Evolutionary conservation across 805 yeast genomes (phyloP), one percentile per base, ranked within the genome.

Genomic region (Monosporozyma yasuniensis): DNA sequence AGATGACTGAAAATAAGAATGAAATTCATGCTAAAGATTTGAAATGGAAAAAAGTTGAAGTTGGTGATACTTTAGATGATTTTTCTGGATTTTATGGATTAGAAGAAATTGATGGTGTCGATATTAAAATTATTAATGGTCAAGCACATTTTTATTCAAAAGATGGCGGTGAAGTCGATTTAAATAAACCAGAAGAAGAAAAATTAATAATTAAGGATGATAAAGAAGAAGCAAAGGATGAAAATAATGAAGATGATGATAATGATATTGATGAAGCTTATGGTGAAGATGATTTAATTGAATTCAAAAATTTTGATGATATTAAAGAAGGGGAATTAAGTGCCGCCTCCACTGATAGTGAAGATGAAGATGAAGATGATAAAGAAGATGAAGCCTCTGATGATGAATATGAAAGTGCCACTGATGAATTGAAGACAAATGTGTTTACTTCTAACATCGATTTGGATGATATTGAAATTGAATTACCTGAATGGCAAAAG

Each of bases 91-190:
- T 90, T 59, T 88, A 82, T 64, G 99, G 97, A 0, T 70, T 93
- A 34, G 99, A 91, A 65, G 98, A 91, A 64, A 75, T 93, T 47
- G 96, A 88, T 50, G 97, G 96, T 42, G 97, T 91, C 32, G 90
- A 77, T 59, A 90, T 91, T 6, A 80, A 85, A 52, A 74, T 81
- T 49, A 78, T 80, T 2, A 72, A 86, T 53, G 96, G 96, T 12
- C 69, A 72, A 47, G 81, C 84, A 0, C 77, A 77, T 48, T 58
- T 54, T 27, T 84, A 83, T 59, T 61, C 74, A 45, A 54, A 56
- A 46, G 52, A 56, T 47, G 9, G 42, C 18, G 19, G 25, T 28
- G 28, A 30, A n/a, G 37, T 30, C 16, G 25, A 49, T 21, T 41
- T 46, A n/a, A 50, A 42, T 21, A 43, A 50, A 4, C 52, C 48